Percentiles rank a stretch among this genome's conserved stretches.
phyloP scores from a whole-genome alignment of 768 basidiomycete genomes.

The Xanthoconium stramineum region DNA sequence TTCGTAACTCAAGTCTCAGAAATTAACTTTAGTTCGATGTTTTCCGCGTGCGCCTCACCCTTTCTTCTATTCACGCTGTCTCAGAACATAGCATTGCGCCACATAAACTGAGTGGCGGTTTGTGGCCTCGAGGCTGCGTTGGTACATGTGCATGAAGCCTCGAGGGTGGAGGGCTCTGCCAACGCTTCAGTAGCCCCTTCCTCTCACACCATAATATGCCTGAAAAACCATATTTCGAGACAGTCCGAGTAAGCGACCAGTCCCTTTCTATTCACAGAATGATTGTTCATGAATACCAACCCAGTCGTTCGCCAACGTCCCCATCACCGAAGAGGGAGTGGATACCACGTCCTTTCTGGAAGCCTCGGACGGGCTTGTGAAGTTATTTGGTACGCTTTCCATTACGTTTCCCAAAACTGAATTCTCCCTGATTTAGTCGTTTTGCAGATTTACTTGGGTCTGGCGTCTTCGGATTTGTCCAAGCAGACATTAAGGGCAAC shows the following conservation, averaged over 20 bases:
- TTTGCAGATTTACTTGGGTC: constrained; percentile 61
- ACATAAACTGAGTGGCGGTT: constrained; percentile 16
- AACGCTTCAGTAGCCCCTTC: constrained; percentile 1
- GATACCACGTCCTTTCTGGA: constrained; percentile 79
- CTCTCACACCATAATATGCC: constrained; percentile 22
- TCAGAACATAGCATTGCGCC: constrained; percentile 21
- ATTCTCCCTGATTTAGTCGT: constrained; percentile 13
- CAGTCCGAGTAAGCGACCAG: constrained; percentile 49
- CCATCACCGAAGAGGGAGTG: constrained; percentile 70
- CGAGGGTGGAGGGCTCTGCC: constrained; percentile 12
- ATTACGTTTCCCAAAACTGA: constrained; percentile 21
- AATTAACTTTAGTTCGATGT: constrained; percentile 13
- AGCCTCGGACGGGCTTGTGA: constrained; percentile 82
- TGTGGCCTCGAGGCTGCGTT: constrained; percentile 28
- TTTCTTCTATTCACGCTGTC: constrained; percentile 21
- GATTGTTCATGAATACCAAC: constrained; percentile 3
- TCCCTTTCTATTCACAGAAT: neutral
- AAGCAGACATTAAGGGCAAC: constrained; percentile 66
- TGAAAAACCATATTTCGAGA: constrained; percentile 59
- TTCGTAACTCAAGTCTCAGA: constrained; percentile 11
- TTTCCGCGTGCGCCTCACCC: neutral
- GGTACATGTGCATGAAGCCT: constrained; percentile 15
- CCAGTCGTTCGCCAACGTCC: constrained; percentile 86
- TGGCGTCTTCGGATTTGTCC: constrained; percentile 70
- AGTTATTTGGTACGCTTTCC: constrained; percentile 58